A percentile compares a stretch with the other conserved stretches of the same genome.
Evolutionary conservation across 2,329 filamentous ascomycete species (phyloP).

Genomic region (Fonsecaea pedrosoi): DNA sequence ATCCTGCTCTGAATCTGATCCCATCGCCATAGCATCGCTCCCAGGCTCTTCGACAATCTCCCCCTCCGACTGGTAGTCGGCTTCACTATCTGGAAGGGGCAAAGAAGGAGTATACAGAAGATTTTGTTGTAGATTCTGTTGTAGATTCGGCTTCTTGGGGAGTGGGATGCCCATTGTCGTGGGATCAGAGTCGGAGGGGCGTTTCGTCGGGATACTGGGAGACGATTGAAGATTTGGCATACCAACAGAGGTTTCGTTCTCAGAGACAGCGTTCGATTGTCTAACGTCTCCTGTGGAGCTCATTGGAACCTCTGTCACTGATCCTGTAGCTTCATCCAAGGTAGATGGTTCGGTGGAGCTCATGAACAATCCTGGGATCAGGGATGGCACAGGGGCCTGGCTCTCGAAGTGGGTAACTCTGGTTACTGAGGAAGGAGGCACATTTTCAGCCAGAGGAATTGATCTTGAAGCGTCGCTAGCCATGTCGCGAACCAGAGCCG

Average conservation of each 20-base stretch:
- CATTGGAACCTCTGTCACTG: neutral
- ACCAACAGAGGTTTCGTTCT: conserved; percentile 11
- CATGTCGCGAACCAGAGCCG: conserved; percentile 5
- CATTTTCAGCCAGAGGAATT: conserved; percentile 10
- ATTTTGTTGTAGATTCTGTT: conserved; percentile 35
- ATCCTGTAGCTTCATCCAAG: conserved; percentile 15
- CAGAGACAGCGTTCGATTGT: neutral
- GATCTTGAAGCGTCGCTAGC: neutral
- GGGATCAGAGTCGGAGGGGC: conserved; percentile 18
- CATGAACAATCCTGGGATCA: conserved; percentile 63
- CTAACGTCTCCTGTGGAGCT: neutral
- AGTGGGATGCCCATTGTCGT: conserved; percentile 7
- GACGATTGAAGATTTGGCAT: neutral
- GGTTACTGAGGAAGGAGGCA: conserved; percentile 21
- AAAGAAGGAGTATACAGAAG: conserved; percentile 30
- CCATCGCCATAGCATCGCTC: conserved; percentile 23
- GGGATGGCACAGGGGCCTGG: conserved; percentile 47
- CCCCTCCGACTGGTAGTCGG: conserved; percentile 32
- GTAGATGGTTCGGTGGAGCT: conserved; percentile 40
- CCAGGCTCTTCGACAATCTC: conserved; percentile 30
- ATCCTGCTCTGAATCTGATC: conserved; percentile 21
- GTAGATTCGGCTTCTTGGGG: conserved; percentile 22
- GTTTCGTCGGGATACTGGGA: conserved; percentile 16
- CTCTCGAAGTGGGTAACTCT: neutral
- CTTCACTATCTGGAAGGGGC: conserved; percentile 5